Base-by-base conservation (phyloP, 164 flowering plant species). In the Houttuynia cordata region DNA sequence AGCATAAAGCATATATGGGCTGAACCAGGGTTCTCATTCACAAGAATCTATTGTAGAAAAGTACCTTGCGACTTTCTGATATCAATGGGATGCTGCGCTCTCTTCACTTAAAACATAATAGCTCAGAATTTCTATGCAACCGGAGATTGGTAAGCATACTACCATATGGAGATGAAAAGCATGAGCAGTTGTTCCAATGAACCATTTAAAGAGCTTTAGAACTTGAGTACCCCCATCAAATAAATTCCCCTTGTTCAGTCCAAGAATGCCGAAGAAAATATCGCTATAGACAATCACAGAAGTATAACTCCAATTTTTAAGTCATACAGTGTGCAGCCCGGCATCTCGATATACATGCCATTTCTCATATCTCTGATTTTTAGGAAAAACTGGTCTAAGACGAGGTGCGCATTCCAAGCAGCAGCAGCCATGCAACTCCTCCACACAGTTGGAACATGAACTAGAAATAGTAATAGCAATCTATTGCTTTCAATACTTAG, bases 301-400 rank as follows among this genome's bases (percentile, higher is more conserved):
- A 1, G 20, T 25, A 1, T 64, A 56, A 58, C 52, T 24, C 57
- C 20, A 56, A 20, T n/a, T 55, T 50, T 40, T 72, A 10, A 15
- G 30, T 54, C 34, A 23, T 23, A 24, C 25, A 54, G 0, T 1
- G 21, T 24, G 68, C 66, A 70, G 56, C 67, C 66, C 66, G 6
- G 60, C 20, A 62, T 87, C 91, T 47, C 93, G 69, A 67, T 91
- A 91, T 12, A 68, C 59, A 70, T 91, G 91, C 97, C 97, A 91
- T 64, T 91, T 91, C 56, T 83, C 34, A 70, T 91, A 91, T 81
- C 97, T 84, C 42, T 81, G 82, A 47, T 73, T 73, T 22, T 81
- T 78, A 24, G 77, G 70, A 8, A 87, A 73, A 75, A 84, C 76
- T 18, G 96, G 96, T 69, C 97, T 78, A 49, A 80, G 76, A 24